phyloP scores from a whole-genome alignment of 495 filamentous ascomycete genomes.

The Staphylotrichum tortipilum region DNA sequence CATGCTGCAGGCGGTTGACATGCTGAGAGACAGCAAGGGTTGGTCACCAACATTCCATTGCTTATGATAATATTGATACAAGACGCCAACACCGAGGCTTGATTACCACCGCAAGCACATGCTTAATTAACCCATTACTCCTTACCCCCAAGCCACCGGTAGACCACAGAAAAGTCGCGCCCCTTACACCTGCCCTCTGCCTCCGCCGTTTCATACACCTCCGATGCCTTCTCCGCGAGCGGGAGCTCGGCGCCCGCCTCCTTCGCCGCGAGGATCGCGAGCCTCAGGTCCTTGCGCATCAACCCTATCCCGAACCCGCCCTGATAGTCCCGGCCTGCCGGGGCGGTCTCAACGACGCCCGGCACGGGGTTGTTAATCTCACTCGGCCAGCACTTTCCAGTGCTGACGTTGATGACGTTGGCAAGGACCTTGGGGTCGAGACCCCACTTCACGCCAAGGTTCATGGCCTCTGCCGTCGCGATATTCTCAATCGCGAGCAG shows the following conservation, averaged over 20 bases:
- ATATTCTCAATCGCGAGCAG: conserved; percentile 88
- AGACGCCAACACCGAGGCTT: background rate
- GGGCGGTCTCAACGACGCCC: conserved; percentile 65
- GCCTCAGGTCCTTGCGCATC: conserved; percentile 74
- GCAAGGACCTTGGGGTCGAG: conserved; percentile 72
- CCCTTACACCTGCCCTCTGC: conserved; percentile 53
- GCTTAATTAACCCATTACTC: conserved; percentile 20
- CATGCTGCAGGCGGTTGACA: too few species aligned
- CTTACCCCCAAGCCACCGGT: conserved; percentile 57
- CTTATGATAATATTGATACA: background rate
- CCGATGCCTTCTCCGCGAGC: conserved; percentile 53
- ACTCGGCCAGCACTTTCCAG: conserved; percentile 83
- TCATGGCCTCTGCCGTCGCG: conserved; percentile 88
- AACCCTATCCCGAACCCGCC: conserved; percentile 77
- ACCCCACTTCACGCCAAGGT: conserved; percentile 75
- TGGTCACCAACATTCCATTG: too few species aligned
- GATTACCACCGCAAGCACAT: background rate
- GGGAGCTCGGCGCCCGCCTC: conserved; percentile 58
- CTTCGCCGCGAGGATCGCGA: conserved; percentile 65
- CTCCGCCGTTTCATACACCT: conserved; percentile 59
- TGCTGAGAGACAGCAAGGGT: too few species aligned
- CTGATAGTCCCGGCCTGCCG: conserved; percentile 63
- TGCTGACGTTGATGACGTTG: conserved; percentile 74
- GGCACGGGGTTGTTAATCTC: conserved; percentile 90
- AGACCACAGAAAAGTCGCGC: conserved; percentile 80